phyloP scores from a whole-genome alignment of 2,329 filamentous ascomycete genomes.

The Sporothrix phasma region DNA sequence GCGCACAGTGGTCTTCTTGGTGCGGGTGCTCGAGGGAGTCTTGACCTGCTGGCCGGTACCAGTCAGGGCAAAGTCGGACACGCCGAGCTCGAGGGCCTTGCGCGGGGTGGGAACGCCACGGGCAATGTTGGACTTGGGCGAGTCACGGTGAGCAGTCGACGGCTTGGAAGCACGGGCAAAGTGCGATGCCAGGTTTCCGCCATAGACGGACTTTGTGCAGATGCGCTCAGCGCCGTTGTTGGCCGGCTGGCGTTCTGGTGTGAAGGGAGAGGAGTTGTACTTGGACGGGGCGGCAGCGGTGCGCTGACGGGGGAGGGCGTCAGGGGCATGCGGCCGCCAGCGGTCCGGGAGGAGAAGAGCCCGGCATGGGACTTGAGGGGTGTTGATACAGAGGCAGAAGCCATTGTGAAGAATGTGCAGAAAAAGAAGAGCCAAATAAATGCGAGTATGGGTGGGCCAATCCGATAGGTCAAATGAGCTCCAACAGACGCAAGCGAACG shows the following conservation, averaged over 20 bases:
- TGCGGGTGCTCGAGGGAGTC: constrained; percentile 48
- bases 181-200: constrained; percentile 68
- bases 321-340: constrained; percentile 87
- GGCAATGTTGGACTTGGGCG: constrained; percentile 94
- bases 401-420: constrained; percentile 52
- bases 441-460: constrained; percentile 28
- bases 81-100: constrained; percentile 73
- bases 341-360: constrained; percentile 84
- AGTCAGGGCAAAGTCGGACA: constrained; percentile 85
- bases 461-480: constrained; percentile 40
- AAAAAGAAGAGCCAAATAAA: constrained; percentile 6
- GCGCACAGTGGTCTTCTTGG: constrained; percentile 47
- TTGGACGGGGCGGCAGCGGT: constrained; percentile 38
- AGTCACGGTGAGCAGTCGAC: constrained; percentile 64
- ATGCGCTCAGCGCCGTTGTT: constrained; percentile 38
- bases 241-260: constrained; percentile 54
- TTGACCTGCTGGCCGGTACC: constrained; percentile 60
- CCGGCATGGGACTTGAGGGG: constrained; percentile 92
- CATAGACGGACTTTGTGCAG: constrained; percentile 63
- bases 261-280: constrained; percentile 63
- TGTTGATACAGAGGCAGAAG: constrained; percentile 69
- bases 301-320: constrained; percentile 72
- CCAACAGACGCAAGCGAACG: constrained; percentile 52
- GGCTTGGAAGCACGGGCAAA: constrained; percentile 61
- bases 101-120: constrained; percentile 64